Conservation (phyloP, 78 protist genomes). For the Chrysochromulina parva region DNA sequence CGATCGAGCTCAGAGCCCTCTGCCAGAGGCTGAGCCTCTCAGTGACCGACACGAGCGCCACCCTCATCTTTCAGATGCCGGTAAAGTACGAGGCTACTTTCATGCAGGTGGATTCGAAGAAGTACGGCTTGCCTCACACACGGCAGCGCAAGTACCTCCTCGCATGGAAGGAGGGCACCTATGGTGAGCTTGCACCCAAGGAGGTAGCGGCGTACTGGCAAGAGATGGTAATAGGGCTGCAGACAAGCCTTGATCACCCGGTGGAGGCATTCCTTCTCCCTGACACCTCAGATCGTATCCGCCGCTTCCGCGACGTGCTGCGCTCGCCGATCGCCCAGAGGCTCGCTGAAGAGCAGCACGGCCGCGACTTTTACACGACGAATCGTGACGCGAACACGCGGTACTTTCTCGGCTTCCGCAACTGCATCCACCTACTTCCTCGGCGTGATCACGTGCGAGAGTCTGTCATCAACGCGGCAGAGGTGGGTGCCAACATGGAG, state of each 20-base stretch:
- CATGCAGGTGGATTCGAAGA: background rate
- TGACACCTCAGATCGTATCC: background rate
- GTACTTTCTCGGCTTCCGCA: background rate
- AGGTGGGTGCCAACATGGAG: background rate
- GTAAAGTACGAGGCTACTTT: background rate
- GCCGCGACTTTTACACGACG: background rate
- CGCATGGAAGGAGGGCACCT: background rate
- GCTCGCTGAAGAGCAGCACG: background rate
- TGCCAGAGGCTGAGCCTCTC: no score
- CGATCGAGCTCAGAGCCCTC: no score
- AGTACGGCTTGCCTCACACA: background rate
- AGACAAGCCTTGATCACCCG: background rate
- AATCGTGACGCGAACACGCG: background rate
- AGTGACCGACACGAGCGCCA: background rate
- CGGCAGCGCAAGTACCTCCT: background rate
- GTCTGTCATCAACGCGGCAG: background rate
- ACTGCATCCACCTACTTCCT: background rate
- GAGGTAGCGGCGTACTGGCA: background rate
- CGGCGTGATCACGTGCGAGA: background rate
- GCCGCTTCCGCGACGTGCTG: slow-evolving; percentile 13
- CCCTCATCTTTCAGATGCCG: background rate
- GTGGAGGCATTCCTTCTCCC: slow-evolving; percentile 2
- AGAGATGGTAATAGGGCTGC: background rate
- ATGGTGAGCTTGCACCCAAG: background rate
- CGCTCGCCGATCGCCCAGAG: background rate